A percentile compares a stretch with the other conserved stretches of the same genome.
Conservation (phyloP, 768 basidiomycete species). For the Phallus indusiatus region DNA sequence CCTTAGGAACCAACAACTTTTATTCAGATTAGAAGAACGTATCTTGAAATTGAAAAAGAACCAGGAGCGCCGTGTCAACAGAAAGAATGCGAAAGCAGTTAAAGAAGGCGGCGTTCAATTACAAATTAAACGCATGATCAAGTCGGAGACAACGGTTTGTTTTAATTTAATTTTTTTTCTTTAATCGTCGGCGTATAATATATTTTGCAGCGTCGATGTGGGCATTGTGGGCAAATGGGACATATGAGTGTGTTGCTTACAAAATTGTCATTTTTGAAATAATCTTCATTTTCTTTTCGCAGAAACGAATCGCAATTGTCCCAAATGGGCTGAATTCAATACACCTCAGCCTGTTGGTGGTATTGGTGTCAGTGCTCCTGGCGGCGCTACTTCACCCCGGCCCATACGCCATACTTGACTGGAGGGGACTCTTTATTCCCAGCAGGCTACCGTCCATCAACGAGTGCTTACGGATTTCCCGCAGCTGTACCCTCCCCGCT, state of each 20-base stretch:
- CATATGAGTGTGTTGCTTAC: conserved; percentile 76
- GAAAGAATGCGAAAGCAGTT: conserved; percentile 92
- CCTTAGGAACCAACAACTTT: conserved; percentile 8
- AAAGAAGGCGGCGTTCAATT: conserved; percentile 83
- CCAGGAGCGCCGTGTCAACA: conserved; percentile 84
- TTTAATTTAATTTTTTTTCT: background rate
- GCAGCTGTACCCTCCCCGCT: conserved; percentile 60
- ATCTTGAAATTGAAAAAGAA: conserved; percentile 97
- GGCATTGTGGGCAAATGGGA: conserved; percentile 94
- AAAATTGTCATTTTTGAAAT: background rate
- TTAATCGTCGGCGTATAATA: background rate
- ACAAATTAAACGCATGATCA: conserved; percentile 74
- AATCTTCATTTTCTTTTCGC: conserved; percentile 11
- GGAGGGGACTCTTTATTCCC: conserved; percentile 2
- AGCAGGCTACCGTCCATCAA: conserved; percentile 18
- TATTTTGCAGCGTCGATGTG: conserved; percentile 66
- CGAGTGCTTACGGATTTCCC: conserved; percentile 38
- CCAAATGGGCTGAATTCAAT: conserved; percentile 94
- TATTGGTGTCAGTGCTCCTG: conserved; percentile 1
- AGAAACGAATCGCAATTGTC: conserved; percentile 98
- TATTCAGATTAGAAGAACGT: conserved; percentile 74
- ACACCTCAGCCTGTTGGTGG: conserved; percentile 13
- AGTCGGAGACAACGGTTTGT: conserved; percentile 81
- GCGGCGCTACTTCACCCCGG: conserved; percentile 33
- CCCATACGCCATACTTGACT: conserved; percentile 41